Evolutionary conservation across 2,329 filamentous ascomycete genomes (phyloP), one percentile per base, ranked within the genome.

Genomic region (Fusarium nelsonii): DNA sequence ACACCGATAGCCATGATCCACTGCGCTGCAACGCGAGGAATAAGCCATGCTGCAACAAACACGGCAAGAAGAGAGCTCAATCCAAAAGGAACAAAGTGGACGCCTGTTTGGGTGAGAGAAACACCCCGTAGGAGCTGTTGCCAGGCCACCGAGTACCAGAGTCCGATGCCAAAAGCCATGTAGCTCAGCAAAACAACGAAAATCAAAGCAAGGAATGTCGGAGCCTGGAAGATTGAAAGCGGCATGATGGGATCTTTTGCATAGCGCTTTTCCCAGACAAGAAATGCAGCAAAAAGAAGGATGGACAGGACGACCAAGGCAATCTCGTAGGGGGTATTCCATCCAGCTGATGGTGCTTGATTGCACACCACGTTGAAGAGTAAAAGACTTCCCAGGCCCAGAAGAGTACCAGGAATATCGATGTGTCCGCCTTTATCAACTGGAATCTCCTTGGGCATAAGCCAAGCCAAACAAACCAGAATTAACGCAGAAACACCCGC

Each of bases 301-400:
- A 82, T 51, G 0, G 81, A 79, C 1, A 79, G 39, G 7, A 82
- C 68, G 4, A 86, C 66, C 2, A 81, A 73, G 14, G 72, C 73
- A 23, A 84, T 81, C 10, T 80, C 77, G 67, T 83, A 84, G 0
- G 82, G 78, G 0, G 75, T 77, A 1, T 74, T 66, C 84, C 83
- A 85, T 4, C 83, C 83, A 0, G 78, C 81, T 1, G 79, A 78
- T 0, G 83, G 83, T 5, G 83, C 83, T 78, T 77, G 75, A 14
- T 85, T 86, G 80, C 83, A 86, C 2, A 79, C 79, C n/a, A 86
- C 78, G 55, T 84, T 85, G 58, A 85, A 85, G 0, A 85, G 68
- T 79, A 83, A 5, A 84, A 73, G 8, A 71, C 73, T 3, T 78
- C 78, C 1, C 82, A 84, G 12, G 81, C 56, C 65, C 75, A 81